These are phyloP conservation scores for Kwoniella shivajii DNA, from an alignment of 1,284 basidiomycete species.

Conservation along the genomic window DNA sequence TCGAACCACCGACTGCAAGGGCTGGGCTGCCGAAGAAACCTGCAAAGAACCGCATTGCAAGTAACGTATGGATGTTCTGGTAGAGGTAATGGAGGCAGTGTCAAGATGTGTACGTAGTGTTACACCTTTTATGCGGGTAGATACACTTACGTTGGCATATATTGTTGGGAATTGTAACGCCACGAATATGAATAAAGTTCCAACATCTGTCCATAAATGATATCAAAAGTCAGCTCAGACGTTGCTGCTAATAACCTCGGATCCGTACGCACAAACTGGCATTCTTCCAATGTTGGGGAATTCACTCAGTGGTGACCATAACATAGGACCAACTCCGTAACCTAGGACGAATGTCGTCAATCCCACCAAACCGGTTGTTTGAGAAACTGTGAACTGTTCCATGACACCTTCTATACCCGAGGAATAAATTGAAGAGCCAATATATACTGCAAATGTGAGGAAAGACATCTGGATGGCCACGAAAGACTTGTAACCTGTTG, in stretches of 20 bases:
- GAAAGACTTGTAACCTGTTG: constrained; percentile 25
- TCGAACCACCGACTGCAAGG: constrained; percentile 45
- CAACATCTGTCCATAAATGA: constrained; percentile 20
- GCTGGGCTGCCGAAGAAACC: constrained; percentile 49
- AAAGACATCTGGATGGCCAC: constrained; percentile 23
- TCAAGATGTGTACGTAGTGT: neutral
- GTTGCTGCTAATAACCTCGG: neutral
- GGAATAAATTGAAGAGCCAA: constrained; percentile 63
- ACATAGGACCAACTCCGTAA: constrained; percentile 35
- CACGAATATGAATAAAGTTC: constrained; percentile 28
- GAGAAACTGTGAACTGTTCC: constrained; percentile 26
- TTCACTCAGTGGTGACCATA: constrained; percentile 32
- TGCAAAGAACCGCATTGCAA: constrained; percentile 36
- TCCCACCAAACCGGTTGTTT: constrained; percentile 18
- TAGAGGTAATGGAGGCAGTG: constrained; percentile 27
- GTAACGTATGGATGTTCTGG: constrained; percentile 28
- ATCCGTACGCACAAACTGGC: constrained; percentile 12
- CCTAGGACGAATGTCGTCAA: constrained; percentile 33
- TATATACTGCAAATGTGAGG: constrained; percentile 60
- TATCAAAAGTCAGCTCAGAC: neutral
- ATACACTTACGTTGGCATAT: constrained; percentile 33
- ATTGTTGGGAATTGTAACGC: constrained; percentile 29
- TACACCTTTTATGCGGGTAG: constrained; percentile 21
- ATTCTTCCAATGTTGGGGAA: constrained; percentile 28
- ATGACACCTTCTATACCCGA: constrained; percentile 55